phyloP scores from a whole-genome alignment of 768 basidiomycete species.

The Calvatia gigantea region DNA sequence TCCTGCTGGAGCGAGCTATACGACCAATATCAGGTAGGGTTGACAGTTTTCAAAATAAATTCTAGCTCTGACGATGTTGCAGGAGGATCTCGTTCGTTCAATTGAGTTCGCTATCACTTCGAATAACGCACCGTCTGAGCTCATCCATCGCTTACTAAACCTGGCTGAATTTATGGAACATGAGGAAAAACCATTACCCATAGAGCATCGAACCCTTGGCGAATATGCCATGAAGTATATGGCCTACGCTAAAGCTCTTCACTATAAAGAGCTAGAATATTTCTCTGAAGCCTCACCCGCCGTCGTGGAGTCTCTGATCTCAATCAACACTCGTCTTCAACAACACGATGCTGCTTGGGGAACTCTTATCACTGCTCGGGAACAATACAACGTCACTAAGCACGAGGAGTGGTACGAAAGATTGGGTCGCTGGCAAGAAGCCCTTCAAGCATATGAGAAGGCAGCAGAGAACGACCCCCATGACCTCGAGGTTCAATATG shows the following conservation, averaged over 20 bases:
- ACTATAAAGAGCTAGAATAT: constrained; percentile 98
- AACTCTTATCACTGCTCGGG: constrained; percentile 84
- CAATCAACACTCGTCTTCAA: constrained; percentile 94
- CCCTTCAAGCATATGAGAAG: constrained; percentile 79
- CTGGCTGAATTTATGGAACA: constrained; percentile 99
- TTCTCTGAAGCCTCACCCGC: constrained; percentile 88
- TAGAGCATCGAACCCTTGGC: constrained; percentile 89
- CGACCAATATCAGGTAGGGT: constrained; percentile 88
- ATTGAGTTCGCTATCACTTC: constrained; percentile 86
- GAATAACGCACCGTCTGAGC: constrained; percentile 72
- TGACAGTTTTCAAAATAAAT: neutral
- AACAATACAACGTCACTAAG: constrained; percentile 85
- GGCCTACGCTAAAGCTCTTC: constrained; percentile 95
- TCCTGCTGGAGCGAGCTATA: constrained; percentile 97
- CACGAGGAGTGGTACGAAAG: constrained; percentile 99
- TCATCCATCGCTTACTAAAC: constrained; percentile 88
- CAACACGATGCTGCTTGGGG: constrained; percentile 99
- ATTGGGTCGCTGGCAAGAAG: constrained; percentile 94
- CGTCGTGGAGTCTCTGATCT: constrained; percentile 92
- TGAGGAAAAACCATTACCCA: constrained; percentile 92
- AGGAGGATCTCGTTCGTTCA: constrained; percentile 94
- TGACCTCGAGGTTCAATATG: constrained; percentile 75
- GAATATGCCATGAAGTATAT: constrained; percentile 91
- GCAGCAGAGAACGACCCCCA: constrained; percentile 74
- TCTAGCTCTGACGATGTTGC: constrained; percentile 1